A percentile compares a stretch with the other conserved stretches of the same genome.
Evolutionary conservation across 768 basidiomycete species (phyloP).

Genomic region (Naematelia encephala): DNA sequence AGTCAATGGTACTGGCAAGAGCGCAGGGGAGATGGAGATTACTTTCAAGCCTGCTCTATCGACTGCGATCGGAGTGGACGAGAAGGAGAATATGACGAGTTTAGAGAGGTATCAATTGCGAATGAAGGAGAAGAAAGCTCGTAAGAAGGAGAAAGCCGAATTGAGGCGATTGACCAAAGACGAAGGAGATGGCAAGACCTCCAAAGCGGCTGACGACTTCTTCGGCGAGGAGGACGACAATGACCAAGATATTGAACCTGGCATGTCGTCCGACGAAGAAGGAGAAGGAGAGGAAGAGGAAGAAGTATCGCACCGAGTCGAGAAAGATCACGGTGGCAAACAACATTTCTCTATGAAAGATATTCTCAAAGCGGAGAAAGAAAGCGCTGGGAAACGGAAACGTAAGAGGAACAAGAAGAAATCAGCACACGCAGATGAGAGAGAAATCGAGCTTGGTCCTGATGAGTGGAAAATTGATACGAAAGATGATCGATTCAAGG

Average conservation of each 20-base stretch:
- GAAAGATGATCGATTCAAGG: conserved; percentile 81
- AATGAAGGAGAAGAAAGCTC: conserved; percentile 81
- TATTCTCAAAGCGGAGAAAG: conserved; percentile 80
- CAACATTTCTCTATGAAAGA: conserved; percentile 78
- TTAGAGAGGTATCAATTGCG: conserved; percentile 85
- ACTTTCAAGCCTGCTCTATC: conserved; percentile 82
- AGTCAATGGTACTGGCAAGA: conserved; percentile 3
- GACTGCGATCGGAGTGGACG: conserved; percentile 54
- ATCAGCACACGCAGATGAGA: conserved; percentile 55
- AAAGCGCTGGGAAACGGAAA: conserved; percentile 51
- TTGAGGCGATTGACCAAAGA: conserved; percentile 34
- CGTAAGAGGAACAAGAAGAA: conserved; percentile 55
- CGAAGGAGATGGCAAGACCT: conserved; percentile 20
- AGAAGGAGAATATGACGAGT: conserved; percentile 72
- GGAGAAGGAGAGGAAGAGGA: neutral
- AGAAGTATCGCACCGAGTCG: too few species aligned
- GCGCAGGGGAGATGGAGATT: conserved; percentile 80
- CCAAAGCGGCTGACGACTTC: conserved; percentile 63
- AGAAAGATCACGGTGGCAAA: too few species aligned
- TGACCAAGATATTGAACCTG: neutral
- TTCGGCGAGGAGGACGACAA: conserved; percentile 57
- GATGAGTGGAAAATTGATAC: conserved; percentile 79
- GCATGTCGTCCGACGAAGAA: neutral
- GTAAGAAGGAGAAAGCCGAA: conserved; percentile 68
- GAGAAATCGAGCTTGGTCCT: conserved; percentile 60